Evolutionary conservation across 176 grass and related monocot species (phyloP), one percentile per base, ranked within the genome.

Genomic region (Oryza australiensis): DNA sequence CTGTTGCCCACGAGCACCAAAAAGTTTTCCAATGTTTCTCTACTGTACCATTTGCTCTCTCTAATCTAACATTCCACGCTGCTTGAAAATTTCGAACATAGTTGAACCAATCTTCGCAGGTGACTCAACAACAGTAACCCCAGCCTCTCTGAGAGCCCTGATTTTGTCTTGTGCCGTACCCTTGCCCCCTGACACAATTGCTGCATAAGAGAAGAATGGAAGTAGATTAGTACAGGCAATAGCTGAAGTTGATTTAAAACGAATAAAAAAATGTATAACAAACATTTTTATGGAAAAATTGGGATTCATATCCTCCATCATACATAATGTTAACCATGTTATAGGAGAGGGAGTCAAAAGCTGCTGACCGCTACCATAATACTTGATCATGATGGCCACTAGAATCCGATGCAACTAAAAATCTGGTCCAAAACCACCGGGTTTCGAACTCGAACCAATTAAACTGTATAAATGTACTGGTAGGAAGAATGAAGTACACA

Each of bases 111-210:
- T 98, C 89, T 98, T 98, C 5, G 96, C 96, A 51, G 92, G 96
- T 22, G 93, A 98, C 80, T 98, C 96, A 0, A 95, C 96, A 18
- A 98, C 96, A 12, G 89, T 91, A 12, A 90, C 96, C n/a, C 96
- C 96, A 22, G 93, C 88, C 66, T 98, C 96, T 84, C 78, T 95
- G 30, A 98, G 92, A 0, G 96, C 83, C 84, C 93, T 93, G 32
- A 95, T 98, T 88, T 95, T 95, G 86, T 95, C 96, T 68, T 95
- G 93, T 57, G 92, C 96, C 0, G 96, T 98, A 53, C 93, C 96
- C 84, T 98, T 98, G 6, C 96, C 96, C 24, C 96, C 96, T 38
- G 96, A 91, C 49, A 98, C 96, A 40, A 98, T 98, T 51, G 96
- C 93, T 95, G 93, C 83, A 80, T 30, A 83, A 64, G 2, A 57